Base-by-base conservation (phyloP, 176 grass and related monocot genomes). In the Oryza brachyantha region DNA sequence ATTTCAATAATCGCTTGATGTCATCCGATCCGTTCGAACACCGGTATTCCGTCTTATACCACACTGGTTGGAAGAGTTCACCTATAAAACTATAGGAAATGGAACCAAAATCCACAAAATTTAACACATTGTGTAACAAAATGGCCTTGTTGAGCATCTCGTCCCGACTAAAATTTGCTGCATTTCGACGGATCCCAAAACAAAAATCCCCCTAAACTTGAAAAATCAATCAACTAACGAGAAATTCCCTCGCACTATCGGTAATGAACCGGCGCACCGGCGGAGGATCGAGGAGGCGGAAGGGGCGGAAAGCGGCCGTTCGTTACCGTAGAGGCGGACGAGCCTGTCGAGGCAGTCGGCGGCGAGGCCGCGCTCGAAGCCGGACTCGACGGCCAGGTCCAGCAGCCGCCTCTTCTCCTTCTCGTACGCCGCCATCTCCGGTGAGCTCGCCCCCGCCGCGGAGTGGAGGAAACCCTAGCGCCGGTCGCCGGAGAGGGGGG, bases 321-420 rank as follows among this genome's bases (percentile, higher is more conserved):
- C 10, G 19, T 73, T 85, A 96, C 90, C 90, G 75, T 96, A 92
- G 74, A 90, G 17, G 68, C 90, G 41, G 85, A 88, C 36, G 76
- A 92, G 84, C 29, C 79, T 67, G 71, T 71, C 67, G 62, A 88
- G 86, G 68, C 89, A 88, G 27, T 50, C 21, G 2, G 83, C 50
- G 9, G 89, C 84, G 66, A 68, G 1, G 48, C 16, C 35, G 50
- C 78, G 79, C 69, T 87, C 84, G 67, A 91, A 91, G 7, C 89
- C 84, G 8, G 29, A 77, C 5, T 86, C 89, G 24, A 55, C 81
- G 39, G 89, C 84, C 28, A 87, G 73, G 14, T 78, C 78, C 29
- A 91, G 68, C 10, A 91, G 52, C 10, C 70, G 36, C 80, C 29
- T 76, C 34, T 13, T 40, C 67, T 82, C 72, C 69, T 82, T 48